Evolutionary conservation across 2,329 filamentous ascomycete species (phyloP), one percentile per base, ranked within the genome.

Genomic region (Microcyclosporella mali): DNA sequence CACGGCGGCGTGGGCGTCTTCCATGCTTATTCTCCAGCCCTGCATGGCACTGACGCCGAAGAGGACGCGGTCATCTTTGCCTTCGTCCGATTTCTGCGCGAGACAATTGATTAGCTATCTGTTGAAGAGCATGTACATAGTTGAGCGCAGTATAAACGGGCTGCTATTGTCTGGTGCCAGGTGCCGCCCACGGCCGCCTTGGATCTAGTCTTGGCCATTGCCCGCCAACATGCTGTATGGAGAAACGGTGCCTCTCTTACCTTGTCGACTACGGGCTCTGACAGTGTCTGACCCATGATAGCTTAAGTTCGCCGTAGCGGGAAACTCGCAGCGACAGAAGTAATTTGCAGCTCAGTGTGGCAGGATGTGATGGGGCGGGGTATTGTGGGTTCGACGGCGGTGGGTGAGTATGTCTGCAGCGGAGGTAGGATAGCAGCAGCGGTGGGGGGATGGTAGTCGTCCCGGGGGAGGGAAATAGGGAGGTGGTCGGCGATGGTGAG

Each of bases 11-110:
- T 98, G 92, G 52, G 92, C 82, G 66, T 98, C 92, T 69, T 98
- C 92, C 92, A 98, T 98, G 74, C 87, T 95, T 72, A 98, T 97
- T 72, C 92, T 85, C 92, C 92, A 98, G 74, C 92, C 92, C 71
- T 98, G 92, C 92, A 98, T 98, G 70, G 88, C 88, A 55, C 92
- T 98, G 55, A 97, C 82, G 64, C 92, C 92, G 69, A 86, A 98
- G 65, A 92, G 71, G 65, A 95, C 81, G 65, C 87, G 83, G 55
- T 94, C 88, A 85, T 97, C 89, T 72, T 88, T 82, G 70, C 89
- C 89, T 65, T 82, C 82, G 66, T 84, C 82, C 62, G 92, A 98
- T 71, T 82, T 76, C 92, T 97, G 61, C 40, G 40, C 10, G 33
- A n/a, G 3, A 11, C 14, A 18, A 15, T 6, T 3, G 7, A 19